Percentiles rank a stretch among this genome's conserved stretches.
Conservation (phyloP, 2,329 filamentous ascomycete genomes). For the Colletotrichum australisinense region DNA sequence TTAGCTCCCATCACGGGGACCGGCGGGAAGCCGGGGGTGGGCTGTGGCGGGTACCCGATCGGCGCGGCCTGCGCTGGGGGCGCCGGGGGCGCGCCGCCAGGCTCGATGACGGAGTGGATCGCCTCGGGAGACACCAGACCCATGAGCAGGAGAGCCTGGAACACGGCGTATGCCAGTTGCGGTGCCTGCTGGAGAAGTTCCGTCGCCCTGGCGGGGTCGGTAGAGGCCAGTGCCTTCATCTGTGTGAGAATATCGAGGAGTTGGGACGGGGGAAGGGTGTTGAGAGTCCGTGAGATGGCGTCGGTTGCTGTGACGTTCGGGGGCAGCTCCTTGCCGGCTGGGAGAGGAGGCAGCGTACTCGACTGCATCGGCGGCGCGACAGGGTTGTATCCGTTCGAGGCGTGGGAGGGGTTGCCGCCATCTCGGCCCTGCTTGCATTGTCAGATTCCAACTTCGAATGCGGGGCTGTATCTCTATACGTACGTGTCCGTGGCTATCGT, state of each 20-base stretch:
- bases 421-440: slow-evolving; percentile 23
- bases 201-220: slow-evolving; percentile 84
- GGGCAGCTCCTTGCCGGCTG: slow-evolving; percentile 85
- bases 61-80: slow-evolving; percentile 20
- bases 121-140: slow-evolving; percentile 89
- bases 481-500: slow-evolving; percentile 46
- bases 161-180: slow-evolving; percentile 93
- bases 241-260: slow-evolving; percentile 93
- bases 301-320: slow-evolving; percentile 87
- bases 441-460: background rate
- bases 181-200: slow-evolving; percentile 90
- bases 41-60: slow-evolving; percentile 38
- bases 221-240: slow-evolving; percentile 90
- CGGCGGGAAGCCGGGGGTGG: slow-evolving; percentile 47
- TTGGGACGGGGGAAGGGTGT: slow-evolving; percentile 86
- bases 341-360: slow-evolving; percentile 80
- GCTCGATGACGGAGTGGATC: slow-evolving; percentile 83
- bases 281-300: slow-evolving; percentile 91
- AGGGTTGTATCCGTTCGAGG: slow-evolving; percentile 48
- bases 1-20: slow-evolving; percentile 47
- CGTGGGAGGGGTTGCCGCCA: slow-evolving; percentile 35
- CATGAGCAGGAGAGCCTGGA: slow-evolving; percentile 93
- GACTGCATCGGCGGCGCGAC: slow-evolving; percentile 42
- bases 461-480: background rate
- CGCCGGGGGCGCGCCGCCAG: slow-evolving; percentile 54